Base-by-base conservation (phyloP, 1,284 basidiomycete species). In the Jaminaea rosea region DNA sequence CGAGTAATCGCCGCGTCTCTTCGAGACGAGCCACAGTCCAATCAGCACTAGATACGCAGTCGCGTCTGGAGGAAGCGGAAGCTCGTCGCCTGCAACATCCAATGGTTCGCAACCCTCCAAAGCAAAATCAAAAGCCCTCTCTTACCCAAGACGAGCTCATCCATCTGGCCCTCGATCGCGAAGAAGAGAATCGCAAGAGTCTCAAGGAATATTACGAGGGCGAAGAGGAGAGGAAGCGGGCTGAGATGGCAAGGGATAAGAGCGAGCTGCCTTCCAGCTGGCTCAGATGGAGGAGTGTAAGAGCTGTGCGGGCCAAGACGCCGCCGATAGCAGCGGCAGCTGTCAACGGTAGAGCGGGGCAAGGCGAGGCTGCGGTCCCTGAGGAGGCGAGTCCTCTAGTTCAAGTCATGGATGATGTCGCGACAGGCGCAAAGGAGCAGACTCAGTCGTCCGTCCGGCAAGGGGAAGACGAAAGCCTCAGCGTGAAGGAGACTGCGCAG, bases 81-180 rank as follows among this genome's bases (percentile, higher is more conserved):
- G 34, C 34, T 10, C 34, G 34, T 49, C 34, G 23, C n/a, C 19
- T n/a, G 26, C 34, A 49, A 49, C 21, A 6, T 49, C 26, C 17
- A 15, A 26, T 27, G 11, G 23, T 23, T 11, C 34, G 24, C 26
- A 21, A 31, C 15, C 48, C 48, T 21, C 15, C 26, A 4, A 10
- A 19, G 7, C 8, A 15, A 15, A 21, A n/a, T 21, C n/a, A 36
- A 21, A 36, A 36, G 34, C 34, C 34, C 21, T 36, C 3, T 77
- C 77, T 81, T 29, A 87, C 86, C 0, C 88, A 91, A 65, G 84
- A 81, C 21, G 85, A 88, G 60, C 79, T 90, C 4, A 85, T 90
- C 49, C 81, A 82, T 1, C 82, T 82, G 11, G 88, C 88, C 0
- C 79, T 90, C 9, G 86, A 88, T 63, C 85, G 83, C 45, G 88